These are phyloP conservation scores for Irpex lacteus DNA, from an alignment of 1,284 basidiomycete genomes.

Conservation along the genomic window DNA sequence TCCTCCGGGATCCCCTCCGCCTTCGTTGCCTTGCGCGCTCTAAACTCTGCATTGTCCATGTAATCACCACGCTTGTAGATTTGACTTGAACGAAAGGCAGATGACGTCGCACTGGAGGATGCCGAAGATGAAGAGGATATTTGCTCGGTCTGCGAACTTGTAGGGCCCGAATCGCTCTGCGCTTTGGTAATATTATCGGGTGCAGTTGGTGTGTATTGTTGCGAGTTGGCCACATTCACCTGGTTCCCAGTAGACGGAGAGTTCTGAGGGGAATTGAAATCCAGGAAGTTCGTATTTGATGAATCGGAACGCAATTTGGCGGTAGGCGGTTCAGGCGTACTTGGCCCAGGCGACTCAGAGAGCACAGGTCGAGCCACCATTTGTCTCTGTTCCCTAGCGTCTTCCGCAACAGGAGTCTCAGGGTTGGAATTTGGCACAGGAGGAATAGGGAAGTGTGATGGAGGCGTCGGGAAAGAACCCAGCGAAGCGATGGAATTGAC, in stretches of 20 bases:
- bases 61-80: conserved; percentile 30
- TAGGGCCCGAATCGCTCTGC: neutral
- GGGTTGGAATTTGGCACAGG: conserved; percentile 27
- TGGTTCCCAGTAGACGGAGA: neutral
- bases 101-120: neutral
- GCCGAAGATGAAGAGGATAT: neutral
- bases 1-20: neutral
- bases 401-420: neutral
- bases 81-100: conserved; percentile 1
- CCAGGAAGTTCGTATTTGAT: conserved; percentile 5
- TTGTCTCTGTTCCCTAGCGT: neutral
- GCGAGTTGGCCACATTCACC: conserved; percentile 3
- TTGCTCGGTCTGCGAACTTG: neutral
- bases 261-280: conserved; percentile 5
- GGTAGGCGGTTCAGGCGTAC: neutral
- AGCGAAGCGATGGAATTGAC: conserved; percentile 52
- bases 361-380: neutral
- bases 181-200: neutral
- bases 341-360: neutral
- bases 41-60: conserved; percentile 37
- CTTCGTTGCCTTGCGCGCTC: conserved; percentile 18
- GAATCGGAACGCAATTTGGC: neutral
- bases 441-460: conserved; percentile 66
- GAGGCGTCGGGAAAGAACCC: conserved; percentile 68
- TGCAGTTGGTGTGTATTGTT: neutral